Percentiles rank a stretch among this genome's conserved stretches.
phyloP scores from a whole-genome alignment of 2,329 filamentous ascomycete species.

The Diaporthe sp. region DNA sequence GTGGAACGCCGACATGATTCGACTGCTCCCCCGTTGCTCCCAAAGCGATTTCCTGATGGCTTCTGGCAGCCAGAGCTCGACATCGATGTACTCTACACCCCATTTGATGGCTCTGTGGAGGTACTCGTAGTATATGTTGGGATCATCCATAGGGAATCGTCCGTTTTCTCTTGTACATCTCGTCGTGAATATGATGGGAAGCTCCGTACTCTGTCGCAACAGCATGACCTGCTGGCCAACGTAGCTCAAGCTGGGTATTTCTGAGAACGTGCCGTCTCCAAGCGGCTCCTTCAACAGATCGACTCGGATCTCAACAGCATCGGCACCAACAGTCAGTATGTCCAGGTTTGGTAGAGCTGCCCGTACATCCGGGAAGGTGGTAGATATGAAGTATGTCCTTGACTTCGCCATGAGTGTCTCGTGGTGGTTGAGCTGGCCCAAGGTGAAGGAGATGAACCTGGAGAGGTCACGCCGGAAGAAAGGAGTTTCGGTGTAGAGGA shows the following conservation, averaged over 20 bases:
- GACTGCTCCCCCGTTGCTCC: slow-evolving; percentile 80
- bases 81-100: slow-evolving; percentile 91
- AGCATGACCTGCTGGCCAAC: slow-evolving; percentile 90
- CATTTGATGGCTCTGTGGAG: slow-evolving; percentile 88
- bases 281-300: slow-evolving; percentile 83
- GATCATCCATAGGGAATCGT: slow-evolving; percentile 85
- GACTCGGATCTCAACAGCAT: slow-evolving; percentile 87
- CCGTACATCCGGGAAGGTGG: slow-evolving; percentile 88
- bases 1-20: slow-evolving; percentile 92
- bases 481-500: slow-evolving; percentile 80
- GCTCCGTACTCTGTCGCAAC: slow-evolving; percentile 83
- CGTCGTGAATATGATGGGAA: slow-evolving; percentile 92
- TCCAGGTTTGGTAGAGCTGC: slow-evolving; percentile 87
- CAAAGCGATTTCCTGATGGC: slow-evolving; percentile 76
- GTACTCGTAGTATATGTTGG: slow-evolving; percentile 80
- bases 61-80: slow-evolving; percentile 89
- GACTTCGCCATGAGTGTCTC: slow-evolving; percentile 82
- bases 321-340: slow-evolving; percentile 87
- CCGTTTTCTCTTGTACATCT: slow-evolving; percentile 86
- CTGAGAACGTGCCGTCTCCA: slow-evolving; percentile 69
- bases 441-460: slow-evolving; percentile 82
- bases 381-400: slow-evolving; percentile 87
- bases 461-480: slow-evolving; percentile 82
- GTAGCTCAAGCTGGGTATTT: slow-evolving; percentile 83
- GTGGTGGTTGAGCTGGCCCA: slow-evolving; percentile 84